Percentiles rank a stretch among this genome's conserved stretches.
Conservation (phyloP, 148 eudicot species). For the Rheum nobile region DNA sequence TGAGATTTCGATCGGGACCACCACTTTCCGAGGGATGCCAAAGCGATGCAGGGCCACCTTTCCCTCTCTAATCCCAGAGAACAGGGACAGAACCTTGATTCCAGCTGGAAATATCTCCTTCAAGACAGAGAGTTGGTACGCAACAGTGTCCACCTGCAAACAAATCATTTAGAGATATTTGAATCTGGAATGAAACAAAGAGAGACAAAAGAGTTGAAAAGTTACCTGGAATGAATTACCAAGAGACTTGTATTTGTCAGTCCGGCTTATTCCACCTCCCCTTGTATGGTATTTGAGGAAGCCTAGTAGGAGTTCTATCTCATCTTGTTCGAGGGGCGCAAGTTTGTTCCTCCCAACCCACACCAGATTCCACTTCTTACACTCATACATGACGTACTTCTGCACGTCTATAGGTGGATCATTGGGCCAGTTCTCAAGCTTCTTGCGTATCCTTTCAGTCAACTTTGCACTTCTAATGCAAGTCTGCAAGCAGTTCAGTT, state of each 20-base stretch:
- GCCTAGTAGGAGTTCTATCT: too few species aligned
- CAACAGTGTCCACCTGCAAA: constrained; percentile 82
- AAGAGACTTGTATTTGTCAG: constrained; percentile 73
- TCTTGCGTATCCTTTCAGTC: too few species aligned
- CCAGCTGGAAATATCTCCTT: too few species aligned
- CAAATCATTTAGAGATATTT: too few species aligned
- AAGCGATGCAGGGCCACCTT: constrained; percentile 84
- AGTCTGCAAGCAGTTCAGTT: constrained; percentile 75
- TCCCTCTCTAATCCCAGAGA: constrained; percentile 86
- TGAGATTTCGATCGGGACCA: too few species aligned
- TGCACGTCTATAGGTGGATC: constrained; percentile 48
- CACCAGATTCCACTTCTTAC: constrained; percentile 89
- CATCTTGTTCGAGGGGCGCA: too few species aligned
- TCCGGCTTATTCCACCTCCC: constrained; percentile 89
- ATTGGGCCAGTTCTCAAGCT: constrained; percentile 37
- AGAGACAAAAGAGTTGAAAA: constrained; percentile 18
- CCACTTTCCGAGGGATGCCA: constrained; percentile 49
- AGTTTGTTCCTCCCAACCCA: too few species aligned
- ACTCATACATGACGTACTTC: constrained; percentile 46
- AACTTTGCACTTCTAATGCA: too few species aligned
- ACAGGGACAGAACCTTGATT: too few species aligned
- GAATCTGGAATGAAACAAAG: constrained; percentile 61
- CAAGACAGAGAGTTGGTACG: constrained; percentile 79
- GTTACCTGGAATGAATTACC: constrained; percentile 94
- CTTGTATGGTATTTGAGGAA: constrained; percentile 81